Percentiles rank a stretch among this genome's conserved stretches.
phyloP scores from a whole-genome alignment of 352 stramenopile genomes.

The Sclerospora graminicola region DNA sequence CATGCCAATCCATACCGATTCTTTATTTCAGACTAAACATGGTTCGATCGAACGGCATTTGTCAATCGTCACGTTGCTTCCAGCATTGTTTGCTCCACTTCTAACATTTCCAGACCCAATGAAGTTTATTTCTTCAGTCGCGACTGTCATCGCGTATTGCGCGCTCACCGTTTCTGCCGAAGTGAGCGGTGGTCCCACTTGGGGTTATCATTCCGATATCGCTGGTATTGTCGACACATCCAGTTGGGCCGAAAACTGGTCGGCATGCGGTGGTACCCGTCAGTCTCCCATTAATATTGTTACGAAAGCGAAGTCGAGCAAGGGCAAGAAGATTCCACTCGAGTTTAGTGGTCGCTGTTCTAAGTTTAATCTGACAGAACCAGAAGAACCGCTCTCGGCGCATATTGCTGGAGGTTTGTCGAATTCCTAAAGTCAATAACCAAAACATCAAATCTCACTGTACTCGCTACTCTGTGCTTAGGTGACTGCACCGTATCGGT shows the following conservation, averaged over 20 bases:
- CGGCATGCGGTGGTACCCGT: slow-evolving; percentile 3
- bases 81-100: too few species aligned
- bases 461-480: not conserved
- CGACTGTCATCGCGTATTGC: slow-evolving; percentile 1
- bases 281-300: slow-evolving; percentile 26
- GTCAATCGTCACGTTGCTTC: too few species aligned
- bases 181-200: not conserved
- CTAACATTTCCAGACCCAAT: not conserved
- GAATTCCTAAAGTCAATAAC: not conserved
- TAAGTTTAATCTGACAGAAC: slow-evolving; percentile 11
- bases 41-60: too few species aligned
- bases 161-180: slow-evolving; percentile 3
- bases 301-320: not conserved
- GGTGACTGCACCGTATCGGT: slow-evolving; percentile 4
- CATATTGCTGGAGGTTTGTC: not conserved
- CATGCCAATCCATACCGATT: too few species aligned
- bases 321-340: slow-evolving; percentile 1
- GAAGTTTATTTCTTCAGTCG: slow-evolving; percentile 7
- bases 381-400: not conserved
- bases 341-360: slow-evolving; percentile 12
- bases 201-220: slow-evolving; percentile 7
- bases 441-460: not conserved
- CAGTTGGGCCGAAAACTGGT: slow-evolving; percentile 6
- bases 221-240: not conserved
- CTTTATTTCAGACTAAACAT: too few species aligned